A percentile compares a stretch with the other conserved stretches of the same genome.
Evolutionary conservation across 768 basidiomycete genomes (phyloP).

Genomic region (Russula dissimulans): DNA sequence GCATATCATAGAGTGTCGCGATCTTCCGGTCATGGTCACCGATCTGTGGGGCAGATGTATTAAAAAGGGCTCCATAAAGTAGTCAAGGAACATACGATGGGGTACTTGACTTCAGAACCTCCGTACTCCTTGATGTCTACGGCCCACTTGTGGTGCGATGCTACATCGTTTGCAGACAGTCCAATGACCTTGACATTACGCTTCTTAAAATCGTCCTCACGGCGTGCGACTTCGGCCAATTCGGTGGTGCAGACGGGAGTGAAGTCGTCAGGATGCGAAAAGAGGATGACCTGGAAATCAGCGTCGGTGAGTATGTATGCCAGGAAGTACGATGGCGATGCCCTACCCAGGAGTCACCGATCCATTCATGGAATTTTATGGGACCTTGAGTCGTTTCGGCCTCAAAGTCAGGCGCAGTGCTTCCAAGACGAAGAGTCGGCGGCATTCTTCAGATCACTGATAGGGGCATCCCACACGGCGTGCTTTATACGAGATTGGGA

Average conservation of each 20-base stretch:
- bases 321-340: not conserved
- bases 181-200: constrained; percentile 92
- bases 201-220: constrained; percentile 71
- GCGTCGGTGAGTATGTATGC: not conserved
- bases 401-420: constrained; percentile 83
- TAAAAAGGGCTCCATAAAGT: not conserved
- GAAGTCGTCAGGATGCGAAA: constrained; percentile 92
- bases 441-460: constrained; percentile 22
- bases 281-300: constrained; percentile 60
- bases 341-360: constrained; percentile 74
- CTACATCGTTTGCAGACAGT: constrained; percentile 82
- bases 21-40: constrained; percentile 85
- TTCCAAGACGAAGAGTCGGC: constrained; percentile 68
- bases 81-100: constrained; percentile 54
- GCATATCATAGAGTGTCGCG: constrained; percentile 87
- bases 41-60: constrained; percentile 44
- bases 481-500: not conserved
- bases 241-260: constrained; percentile 97
- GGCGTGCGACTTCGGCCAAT: constrained; percentile 90
- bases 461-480: not conserved
- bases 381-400: constrained; percentile 80
- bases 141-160: constrained; percentile 83
- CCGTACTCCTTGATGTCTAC: constrained; percentile 79
- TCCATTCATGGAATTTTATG: constrained; percentile 92
- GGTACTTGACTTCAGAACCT: constrained; percentile 80